phyloP scores from a whole-genome alignment of 306 rosid species.

The Castanopsis chinensis region DNA sequence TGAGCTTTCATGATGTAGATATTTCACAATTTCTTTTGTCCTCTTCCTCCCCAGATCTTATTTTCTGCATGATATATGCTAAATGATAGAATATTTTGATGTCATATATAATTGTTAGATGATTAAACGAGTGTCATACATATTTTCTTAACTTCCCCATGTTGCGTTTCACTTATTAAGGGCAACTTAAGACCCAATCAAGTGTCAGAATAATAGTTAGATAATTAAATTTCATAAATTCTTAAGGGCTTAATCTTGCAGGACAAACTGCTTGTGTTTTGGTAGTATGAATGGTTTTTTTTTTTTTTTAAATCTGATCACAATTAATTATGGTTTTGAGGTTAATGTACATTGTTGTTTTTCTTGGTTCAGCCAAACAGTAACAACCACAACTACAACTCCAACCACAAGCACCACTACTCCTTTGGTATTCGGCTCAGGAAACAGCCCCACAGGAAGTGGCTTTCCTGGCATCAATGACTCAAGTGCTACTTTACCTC shows the following conservation, averaged over 20 bases:
- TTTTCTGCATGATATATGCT: not conserved
- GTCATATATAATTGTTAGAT: too few species aligned
- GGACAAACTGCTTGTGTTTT: not conserved
- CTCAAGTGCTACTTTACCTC: conserved; percentile 24
- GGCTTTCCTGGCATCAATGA: conserved; percentile 23
- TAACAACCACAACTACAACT: conserved; percentile 39
- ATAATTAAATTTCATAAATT: too few species aligned
- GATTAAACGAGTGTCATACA: too few species aligned
- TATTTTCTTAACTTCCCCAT: too few species aligned
- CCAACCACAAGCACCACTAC: conserved; percentile 19
- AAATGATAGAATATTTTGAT: not conserved
- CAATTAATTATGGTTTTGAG: not conserved
- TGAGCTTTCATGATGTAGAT: conserved; percentile 41
- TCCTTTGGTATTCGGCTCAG: conserved; percentile 24
- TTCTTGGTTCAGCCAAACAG: conserved; percentile 55
- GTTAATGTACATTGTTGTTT: not conserved
- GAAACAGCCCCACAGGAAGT: conserved; percentile 37
- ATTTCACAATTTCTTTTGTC: conserved; percentile 16
- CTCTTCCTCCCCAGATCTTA: conserved; percentile 29
- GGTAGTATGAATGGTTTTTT: not conserved
- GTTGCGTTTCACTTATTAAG: too few species aligned
- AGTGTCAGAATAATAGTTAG: too few species aligned
- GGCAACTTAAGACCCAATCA: too few species aligned
- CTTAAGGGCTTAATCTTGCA: too few species aligned
- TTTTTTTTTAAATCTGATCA: not conserved